Evolutionary conservation across 306 rosid species (phyloP).

Genomic region (Cicer chorassanicum): DNA sequence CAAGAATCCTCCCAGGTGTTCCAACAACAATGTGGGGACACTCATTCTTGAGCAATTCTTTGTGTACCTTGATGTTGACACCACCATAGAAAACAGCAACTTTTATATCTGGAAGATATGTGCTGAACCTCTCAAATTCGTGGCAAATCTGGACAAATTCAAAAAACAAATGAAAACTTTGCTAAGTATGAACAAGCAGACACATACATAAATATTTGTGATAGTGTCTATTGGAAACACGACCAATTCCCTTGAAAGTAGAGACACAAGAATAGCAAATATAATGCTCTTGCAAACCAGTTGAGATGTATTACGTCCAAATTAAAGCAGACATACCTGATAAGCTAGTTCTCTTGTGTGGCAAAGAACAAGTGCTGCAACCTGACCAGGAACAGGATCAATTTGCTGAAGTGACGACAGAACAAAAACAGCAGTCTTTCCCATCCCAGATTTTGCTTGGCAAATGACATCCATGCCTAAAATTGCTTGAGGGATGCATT

Average conservation of each 20-base stretch:
- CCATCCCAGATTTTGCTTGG: constrained; percentile 84
- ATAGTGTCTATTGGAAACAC: not conserved
- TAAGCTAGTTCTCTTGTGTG: constrained; percentile 78
- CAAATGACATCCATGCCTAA: constrained; percentile 79
- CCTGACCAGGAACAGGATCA: constrained; percentile 78
- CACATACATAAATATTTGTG: not conserved
- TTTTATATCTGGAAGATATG: constrained; percentile 66
- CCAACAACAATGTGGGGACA: constrained; percentile 86
- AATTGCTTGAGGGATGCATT: constrained; percentile 84
- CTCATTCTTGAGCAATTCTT: constrained; percentile 72
- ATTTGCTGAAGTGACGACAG: constrained; percentile 74
- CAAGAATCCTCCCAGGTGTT: constrained; percentile 80
- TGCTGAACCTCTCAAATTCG: constrained; percentile 77
- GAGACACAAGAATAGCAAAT: constrained; percentile 5
- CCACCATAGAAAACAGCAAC: constrained; percentile 77
- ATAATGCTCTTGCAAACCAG: constrained; percentile 6
- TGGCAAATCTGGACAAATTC: constrained; percentile 65
- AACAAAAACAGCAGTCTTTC: constrained; percentile 80
- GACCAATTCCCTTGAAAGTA: too few relatives aligned
- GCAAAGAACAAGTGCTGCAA: constrained; percentile 75
- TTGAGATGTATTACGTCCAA: constrained; percentile 20
- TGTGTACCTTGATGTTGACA: constrained; percentile 68
- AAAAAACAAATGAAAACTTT: constrained; percentile 16
- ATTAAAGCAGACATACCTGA: constrained; percentile 54
- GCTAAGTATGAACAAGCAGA: not conserved